Evolutionary conservation across 192 early-diverging fungal genomes (phyloP).

Genomic region (Diversispora epigaea): DNA sequence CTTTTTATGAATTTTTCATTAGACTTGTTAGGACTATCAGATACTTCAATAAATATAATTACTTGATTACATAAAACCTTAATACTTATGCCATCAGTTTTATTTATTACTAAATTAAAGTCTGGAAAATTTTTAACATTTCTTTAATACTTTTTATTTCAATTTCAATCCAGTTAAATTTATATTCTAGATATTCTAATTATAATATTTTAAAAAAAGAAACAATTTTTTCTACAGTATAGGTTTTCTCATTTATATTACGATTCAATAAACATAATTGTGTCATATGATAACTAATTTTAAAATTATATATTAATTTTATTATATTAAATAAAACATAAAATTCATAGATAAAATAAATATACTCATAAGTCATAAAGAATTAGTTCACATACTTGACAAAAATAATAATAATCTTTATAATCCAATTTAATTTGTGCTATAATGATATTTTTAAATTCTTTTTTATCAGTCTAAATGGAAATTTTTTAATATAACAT

Average conservation of each 20-base stretch:
- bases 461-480: no score
- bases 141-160: conserved; percentile 9
- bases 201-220: conserved; percentile 24
- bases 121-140: conserved; percentile 14
- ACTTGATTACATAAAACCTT: conserved; percentile 23
- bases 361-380: conserved; percentile 23
- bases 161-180: conserved; percentile 26
- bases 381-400: conserved; percentile 9
- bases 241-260: conserved; percentile 14
- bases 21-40: neutral
- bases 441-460: no score
- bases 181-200: conserved; percentile 12
- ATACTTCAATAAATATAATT: conserved; percentile 10
- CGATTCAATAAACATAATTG: neutral
- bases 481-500: no score
- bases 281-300: conserved; percentile 24
- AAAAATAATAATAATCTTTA: conserved; percentile 19
- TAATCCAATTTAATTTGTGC: no score
- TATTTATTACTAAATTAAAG: conserved; percentile 16
- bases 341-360: neutral
- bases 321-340: conserved; percentile 25
- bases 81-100: conserved; percentile 11
- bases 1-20: neutral
- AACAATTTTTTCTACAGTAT: conserved; percentile 19
- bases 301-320: neutral